These are phyloP conservation scores for Colletotrichum orchidophilum DNA, from an alignment of 2,329 filamentous ascomycete genomes.

Conservation along the genomic window DNA sequence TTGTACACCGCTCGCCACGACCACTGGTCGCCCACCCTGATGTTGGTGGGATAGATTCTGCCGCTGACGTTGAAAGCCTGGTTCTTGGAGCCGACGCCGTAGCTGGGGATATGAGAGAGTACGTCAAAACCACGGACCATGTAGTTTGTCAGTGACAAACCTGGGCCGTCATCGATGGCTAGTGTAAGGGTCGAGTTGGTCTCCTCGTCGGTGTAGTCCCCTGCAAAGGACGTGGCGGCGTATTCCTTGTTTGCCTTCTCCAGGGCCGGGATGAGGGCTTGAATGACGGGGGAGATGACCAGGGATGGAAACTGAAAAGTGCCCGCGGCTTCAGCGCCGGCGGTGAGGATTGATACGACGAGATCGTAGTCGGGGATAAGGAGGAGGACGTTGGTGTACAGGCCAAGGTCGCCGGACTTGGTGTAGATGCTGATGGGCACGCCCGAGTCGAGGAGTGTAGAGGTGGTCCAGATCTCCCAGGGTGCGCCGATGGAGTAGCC, in stretches of 20 bases:
- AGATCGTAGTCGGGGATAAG: constrained; percentile 48
- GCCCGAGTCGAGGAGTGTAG: constrained; percentile 41
- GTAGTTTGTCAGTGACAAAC: constrained; percentile 50
- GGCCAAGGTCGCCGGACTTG: constrained; percentile 44
- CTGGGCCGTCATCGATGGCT: constrained; percentile 49
- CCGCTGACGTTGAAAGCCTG: constrained; percentile 19
- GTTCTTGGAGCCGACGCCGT: constrained; percentile 18
- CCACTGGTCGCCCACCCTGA: constrained; percentile 23
- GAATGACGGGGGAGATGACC: constrained; percentile 42
- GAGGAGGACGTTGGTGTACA: constrained; percentile 45
- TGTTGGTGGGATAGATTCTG: constrained; percentile 23
- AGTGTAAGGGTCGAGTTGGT: constrained; percentile 54
- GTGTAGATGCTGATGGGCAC: constrained; percentile 46
- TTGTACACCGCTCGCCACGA: constrained; percentile 48
- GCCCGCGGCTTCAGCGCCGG: constrained; percentile 40
- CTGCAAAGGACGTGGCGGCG: constrained; percentile 43
- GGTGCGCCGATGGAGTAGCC: constrained; percentile 48
- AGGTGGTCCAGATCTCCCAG: constrained; percentile 46
- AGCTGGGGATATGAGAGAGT: constrained; percentile 45
- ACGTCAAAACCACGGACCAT: constrained; percentile 53
- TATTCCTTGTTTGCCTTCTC: constrained; percentile 54
- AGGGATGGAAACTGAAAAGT: constrained; percentile 33
- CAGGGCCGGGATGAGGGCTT: constrained; percentile 50
- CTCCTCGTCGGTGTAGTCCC: constrained; percentile 48
- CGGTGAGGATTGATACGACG: constrained; percentile 49